Base-by-base conservation (phyloP, 2,329 filamentous ascomycete genomes). In the Talaromyces sp. region DNA sequence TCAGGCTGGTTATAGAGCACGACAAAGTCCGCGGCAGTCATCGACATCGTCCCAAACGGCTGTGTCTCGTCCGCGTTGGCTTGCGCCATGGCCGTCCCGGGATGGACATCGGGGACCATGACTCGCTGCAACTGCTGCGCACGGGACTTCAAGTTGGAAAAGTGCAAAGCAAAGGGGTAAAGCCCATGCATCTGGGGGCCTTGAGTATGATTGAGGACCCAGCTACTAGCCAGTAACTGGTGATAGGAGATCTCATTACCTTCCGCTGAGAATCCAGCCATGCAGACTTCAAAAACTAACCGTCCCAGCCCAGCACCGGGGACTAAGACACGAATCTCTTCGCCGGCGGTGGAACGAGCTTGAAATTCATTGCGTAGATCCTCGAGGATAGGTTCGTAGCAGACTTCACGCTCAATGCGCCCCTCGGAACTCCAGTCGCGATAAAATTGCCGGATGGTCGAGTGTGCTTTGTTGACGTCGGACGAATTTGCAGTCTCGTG, bases 211-310 rank as follows among this genome's bases (percentile, higher is more conserved):
- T 81, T 81, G 35, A 81, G 64, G 8, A 80, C 63, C 74, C 77
- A 84, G 57, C 82, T 83, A 52, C 90, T 95, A 1, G 91, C 91
- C 52, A 97, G 80, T n/a, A 99, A 83, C 70, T 96, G 91, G 71
- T 99, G 94, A 68, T 96, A 97, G 2, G 92, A 97, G 56, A 97
- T 96, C 74, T 99, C 90, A 68, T 97, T 97, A 24, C 93, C 93
- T 71, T 97, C 91, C 0, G 86, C 83, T 10, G 82, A 76, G 70
- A 86, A 95, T 10, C 94, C 92, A 1, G 77, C 78, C 24, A 77
- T 77, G 68, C 87, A 91, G 13, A 97, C 79, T 40, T 99, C 94
- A 65, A 95, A 96, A 0, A 97, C 90, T 2, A 97, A 78, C 13
- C 94, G 83, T 2, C 91, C 94, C 2, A 99, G 78, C 0, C 94